Conservation (phyloP, 2,329 filamentous ascomycete species). For the Apiospora pterosperma region DNA sequence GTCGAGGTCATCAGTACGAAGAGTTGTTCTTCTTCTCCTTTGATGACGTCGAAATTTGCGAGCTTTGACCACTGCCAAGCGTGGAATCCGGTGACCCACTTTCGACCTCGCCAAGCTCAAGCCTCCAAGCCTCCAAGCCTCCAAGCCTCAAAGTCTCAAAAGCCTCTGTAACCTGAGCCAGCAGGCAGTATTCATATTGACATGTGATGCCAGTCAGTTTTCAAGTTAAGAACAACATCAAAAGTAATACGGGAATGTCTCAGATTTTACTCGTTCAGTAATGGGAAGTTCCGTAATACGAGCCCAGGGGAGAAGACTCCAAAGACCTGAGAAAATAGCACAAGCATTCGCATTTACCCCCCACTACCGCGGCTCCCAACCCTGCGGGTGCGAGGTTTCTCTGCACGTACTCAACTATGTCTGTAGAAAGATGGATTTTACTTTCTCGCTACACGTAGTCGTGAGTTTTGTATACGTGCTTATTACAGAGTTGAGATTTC, state of each 20-base stretch:
- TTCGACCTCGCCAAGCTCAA: background rate
- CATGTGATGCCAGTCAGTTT: background rate
- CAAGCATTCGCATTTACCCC: too few relatives aligned
- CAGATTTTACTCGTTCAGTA: too few relatives aligned
- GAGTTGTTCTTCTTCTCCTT: background rate
- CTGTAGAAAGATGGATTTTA: too few relatives aligned
- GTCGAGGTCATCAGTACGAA: background rate
- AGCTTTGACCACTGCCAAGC: constrained; percentile 18
- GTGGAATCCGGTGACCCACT: background rate
- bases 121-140: background rate
- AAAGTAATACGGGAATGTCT: background rate
- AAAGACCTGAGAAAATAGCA: too few relatives aligned
- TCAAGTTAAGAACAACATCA: too few relatives aligned
- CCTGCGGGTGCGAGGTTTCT: too few relatives aligned
- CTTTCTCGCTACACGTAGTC: too few relatives aligned
- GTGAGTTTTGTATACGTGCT: too few relatives aligned
- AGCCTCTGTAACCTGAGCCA: background rate
- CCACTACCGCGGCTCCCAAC: background rate
- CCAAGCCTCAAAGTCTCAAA: background rate
- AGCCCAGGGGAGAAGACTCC: background rate
- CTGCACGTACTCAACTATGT: too few relatives aligned
- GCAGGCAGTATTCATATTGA: background rate
- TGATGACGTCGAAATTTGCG: constrained; percentile 17
- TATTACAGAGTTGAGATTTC: too few relatives aligned
- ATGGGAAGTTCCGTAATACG: background rate